These are phyloP conservation scores for Pholiota adiposa DNA, from an alignment of 1,284 basidiomycete genomes.

Conservation along the genomic window DNA sequence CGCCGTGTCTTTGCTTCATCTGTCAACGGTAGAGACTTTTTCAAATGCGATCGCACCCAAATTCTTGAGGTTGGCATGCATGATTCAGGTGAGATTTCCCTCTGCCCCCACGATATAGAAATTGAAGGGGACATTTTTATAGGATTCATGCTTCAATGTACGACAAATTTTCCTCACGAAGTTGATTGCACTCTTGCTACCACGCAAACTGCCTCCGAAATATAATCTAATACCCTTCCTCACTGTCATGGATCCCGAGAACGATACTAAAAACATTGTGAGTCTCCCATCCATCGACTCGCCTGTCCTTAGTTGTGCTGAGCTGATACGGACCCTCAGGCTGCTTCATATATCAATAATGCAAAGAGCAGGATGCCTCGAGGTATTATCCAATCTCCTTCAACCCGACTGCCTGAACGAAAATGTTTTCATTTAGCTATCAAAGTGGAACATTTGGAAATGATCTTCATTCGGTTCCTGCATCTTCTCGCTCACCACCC, in stretches of 20 bases:
- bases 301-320: not conserved
- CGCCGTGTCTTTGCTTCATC: constrained; percentile 79
- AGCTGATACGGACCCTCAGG: constrained; percentile 40
- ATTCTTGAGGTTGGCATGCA: constrained; percentile 76
- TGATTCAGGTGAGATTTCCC: constrained; percentile 66
- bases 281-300: constrained; percentile 21
- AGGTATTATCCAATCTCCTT: constrained; percentile 35
- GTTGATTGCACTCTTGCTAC: constrained; percentile 64
- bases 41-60: constrained; percentile 61
- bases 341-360: constrained; percentile 58
- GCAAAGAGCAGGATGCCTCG: constrained; percentile 51
- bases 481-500: constrained; percentile 94
- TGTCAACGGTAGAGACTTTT: constrained; percentile 70
- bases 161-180: constrained; percentile 82
- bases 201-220: constrained; percentile 65
- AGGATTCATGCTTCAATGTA: constrained; percentile 91
- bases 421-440: constrained; percentile 45
- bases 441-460: constrained; percentile 74
- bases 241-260: constrained; percentile 90
- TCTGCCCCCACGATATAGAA: too few relatives aligned
- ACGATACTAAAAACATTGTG: constrained; percentile 71
- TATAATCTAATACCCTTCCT: constrained; percentile 90
- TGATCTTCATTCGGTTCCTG: constrained; percentile 84
- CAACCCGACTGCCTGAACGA: not conserved
- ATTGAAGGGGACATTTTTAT: not conserved